Evolutionary conservation across 73 alveolate species (phyloP).

Genomic region (Paramecium biaurelia): DNA sequence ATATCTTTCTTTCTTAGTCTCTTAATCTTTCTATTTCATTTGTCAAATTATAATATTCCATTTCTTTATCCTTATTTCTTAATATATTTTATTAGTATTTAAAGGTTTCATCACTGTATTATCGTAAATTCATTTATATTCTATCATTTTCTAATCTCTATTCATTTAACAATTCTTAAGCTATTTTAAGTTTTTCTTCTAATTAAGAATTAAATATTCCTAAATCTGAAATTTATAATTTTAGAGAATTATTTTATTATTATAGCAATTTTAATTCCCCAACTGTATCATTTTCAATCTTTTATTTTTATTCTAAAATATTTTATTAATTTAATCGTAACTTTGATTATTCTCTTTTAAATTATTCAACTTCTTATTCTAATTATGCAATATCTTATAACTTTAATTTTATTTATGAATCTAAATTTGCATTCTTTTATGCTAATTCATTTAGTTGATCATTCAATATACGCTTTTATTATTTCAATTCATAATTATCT

Average conservation of each 20-base stretch:
- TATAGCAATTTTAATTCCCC: not conserved
- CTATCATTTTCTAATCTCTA: constrained; percentile 5
- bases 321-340: not conserved
- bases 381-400: not conserved
- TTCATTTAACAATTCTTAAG: constrained; percentile 1
- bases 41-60: constrained; percentile 42
- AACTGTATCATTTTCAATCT: not conserved
- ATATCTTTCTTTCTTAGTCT: constrained; percentile 55
- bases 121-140: not conserved
- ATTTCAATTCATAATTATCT: constrained; percentile 26
- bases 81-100: not conserved
- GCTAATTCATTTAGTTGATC: not conserved
- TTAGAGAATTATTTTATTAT: not conserved
- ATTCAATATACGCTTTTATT: not conserved
- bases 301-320: not conserved
- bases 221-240: not conserved
- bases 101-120: not conserved
- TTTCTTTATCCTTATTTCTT: constrained; percentile 59
- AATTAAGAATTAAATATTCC: not conserved
- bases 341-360: not conserved
- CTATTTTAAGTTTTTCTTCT: not conserved
- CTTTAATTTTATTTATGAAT: not conserved
- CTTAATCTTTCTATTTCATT: constrained; percentile 54
- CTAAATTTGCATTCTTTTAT: not conserved
- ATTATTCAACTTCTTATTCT: not conserved